Percentiles rank a stretch among this genome's conserved stretches.
Evolutionary conservation across 2,329 filamentous ascomycete genomes (phyloP).

Genomic region (Colletotrichum chrysophilum): DNA sequence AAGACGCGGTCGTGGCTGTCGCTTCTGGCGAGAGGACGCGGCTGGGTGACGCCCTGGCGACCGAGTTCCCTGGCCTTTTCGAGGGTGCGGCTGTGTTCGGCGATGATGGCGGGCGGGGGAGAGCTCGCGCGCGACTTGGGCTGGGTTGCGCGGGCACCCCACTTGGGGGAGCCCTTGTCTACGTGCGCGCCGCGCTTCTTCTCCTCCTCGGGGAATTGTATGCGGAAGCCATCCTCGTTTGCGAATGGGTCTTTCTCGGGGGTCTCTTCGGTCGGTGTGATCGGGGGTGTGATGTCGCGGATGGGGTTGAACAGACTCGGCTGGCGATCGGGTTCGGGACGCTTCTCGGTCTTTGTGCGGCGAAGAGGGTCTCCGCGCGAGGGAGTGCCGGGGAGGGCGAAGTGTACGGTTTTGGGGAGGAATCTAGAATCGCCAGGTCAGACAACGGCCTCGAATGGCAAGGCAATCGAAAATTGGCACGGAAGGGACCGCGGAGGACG

Average conservation of each 20-base stretch:
- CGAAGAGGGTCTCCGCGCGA: slow-evolving; percentile 37
- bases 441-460: background rate
- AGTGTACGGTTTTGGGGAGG: slow-evolving; percentile 90
- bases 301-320: slow-evolving; percentile 59
- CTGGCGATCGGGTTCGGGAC: slow-evolving; percentile 36
- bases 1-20: slow-evolving; percentile 74
- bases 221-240: slow-evolving; percentile 63
- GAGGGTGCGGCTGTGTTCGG: slow-evolving; percentile 67
- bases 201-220: slow-evolving; percentile 55
- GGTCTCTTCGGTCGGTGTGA: slow-evolving; percentile 57
- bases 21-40: slow-evolving; percentile 55
- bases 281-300: slow-evolving; percentile 57
- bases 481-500: background rate
- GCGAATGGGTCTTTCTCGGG: slow-evolving; percentile 54
- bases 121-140: slow-evolving; percentile 77
- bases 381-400: slow-evolving; percentile 68
- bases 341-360: slow-evolving; percentile 24
- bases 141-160: slow-evolving; percentile 79
- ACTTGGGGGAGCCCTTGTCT: slow-evolving; percentile 77
- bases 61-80: slow-evolving; percentile 64
- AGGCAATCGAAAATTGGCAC: background rate
- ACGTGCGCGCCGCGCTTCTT: slow-evolving; percentile 66
- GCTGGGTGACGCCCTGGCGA: slow-evolving; percentile 63
- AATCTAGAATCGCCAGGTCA: slow-evolving; percentile 62
- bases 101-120: slow-evolving; percentile 76